Base-by-base conservation (phyloP, 495 filamentous ascomycete species). In the Hyaloscypha bicolor region DNA sequence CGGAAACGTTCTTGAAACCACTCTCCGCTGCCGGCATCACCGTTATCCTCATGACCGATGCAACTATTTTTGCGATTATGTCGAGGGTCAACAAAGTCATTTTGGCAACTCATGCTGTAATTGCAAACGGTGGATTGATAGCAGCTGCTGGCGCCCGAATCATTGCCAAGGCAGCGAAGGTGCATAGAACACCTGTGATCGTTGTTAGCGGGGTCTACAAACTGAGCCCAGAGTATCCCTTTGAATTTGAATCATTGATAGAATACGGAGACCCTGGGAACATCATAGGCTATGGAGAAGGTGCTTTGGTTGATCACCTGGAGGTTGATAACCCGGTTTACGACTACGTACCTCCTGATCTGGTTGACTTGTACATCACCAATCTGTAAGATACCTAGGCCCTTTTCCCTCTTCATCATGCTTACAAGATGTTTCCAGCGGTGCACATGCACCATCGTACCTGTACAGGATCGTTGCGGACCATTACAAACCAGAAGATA, bases 21-120 rank as follows among this genome's bases (percentile, higher is more conserved):
- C 81, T 97, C 62, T 89, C 87, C 42, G 83, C 85, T 19, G 85
- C 88, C 14, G 93, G 93, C 60, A 89, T 96, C 61, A 91, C 87
- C 9, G 90, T 94, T 37, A 88, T 96, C 66, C 81, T 91, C 32
- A 89, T 96, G 45, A 88, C 93, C 25, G 93, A 93, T 75, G 90
- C 91, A 12, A 90, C 91, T 14, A 86, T 95, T 45, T 94, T 93
- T 79, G 93, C 93, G 6, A 87, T 97, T 63, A 97, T 97, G 90
- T 90, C 94, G 0, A 87, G 88, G 61, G 91, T 96, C 72, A 96
- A 94, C 81, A 97, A 97, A 81, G 93, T 97, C 67, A 91, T 97
- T 37, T 82, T 97, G 30, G 87, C 90, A 29, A 92, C 93, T 9
- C 91, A 94, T 72, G 90, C 89, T 19, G 91, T 97, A 48, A 87